phyloP scores from a whole-genome alignment of 208 protist species.

The Trypanosoma vivax region DNA sequence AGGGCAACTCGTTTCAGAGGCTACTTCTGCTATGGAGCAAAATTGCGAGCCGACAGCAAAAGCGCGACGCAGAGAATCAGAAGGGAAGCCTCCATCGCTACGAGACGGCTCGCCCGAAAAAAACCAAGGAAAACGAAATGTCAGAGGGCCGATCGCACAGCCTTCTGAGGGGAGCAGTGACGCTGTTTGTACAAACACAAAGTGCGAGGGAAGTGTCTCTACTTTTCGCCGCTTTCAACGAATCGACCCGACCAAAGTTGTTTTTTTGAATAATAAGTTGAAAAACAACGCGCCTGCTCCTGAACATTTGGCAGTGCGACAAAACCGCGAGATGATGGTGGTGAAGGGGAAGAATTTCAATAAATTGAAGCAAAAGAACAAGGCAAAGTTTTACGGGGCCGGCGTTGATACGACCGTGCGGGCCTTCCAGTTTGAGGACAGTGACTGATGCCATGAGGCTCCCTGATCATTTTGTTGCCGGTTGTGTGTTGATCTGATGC shows the following conservation, averaged over 20 bases:
- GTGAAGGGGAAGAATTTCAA: constrained; percentile 83
- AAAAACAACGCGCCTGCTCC: constrained; percentile 56
- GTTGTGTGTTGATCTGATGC: background rate
- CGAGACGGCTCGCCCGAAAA: no score
- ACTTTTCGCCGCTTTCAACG: constrained; percentile 55
- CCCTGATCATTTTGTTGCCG: no score
- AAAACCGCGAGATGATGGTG: constrained; percentile 88
- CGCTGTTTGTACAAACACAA: no score
- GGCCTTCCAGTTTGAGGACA: constrained; percentile 79
- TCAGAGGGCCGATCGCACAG: constrained; percentile 13
- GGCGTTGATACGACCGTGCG: constrained; percentile 68
- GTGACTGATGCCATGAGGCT: constrained; percentile 63
- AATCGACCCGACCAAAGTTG: constrained; percentile 66
- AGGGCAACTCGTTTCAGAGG: no score
- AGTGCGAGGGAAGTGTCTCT: background rate
- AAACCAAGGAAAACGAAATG: no score
- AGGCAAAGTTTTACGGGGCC: constrained; percentile 77
- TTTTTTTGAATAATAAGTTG: constrained; percentile 48
- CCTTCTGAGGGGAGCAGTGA: constrained; percentile 39
- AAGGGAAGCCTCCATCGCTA: no score
- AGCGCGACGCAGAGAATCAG: no score
- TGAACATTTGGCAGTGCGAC: constrained; percentile 61
- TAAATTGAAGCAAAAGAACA: constrained; percentile 89
- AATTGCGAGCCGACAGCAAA: no score
- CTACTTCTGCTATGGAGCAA: no score